Conservation (phyloP, 202 grass and related monocot genomes). For the Carex arenaria region DNA sequence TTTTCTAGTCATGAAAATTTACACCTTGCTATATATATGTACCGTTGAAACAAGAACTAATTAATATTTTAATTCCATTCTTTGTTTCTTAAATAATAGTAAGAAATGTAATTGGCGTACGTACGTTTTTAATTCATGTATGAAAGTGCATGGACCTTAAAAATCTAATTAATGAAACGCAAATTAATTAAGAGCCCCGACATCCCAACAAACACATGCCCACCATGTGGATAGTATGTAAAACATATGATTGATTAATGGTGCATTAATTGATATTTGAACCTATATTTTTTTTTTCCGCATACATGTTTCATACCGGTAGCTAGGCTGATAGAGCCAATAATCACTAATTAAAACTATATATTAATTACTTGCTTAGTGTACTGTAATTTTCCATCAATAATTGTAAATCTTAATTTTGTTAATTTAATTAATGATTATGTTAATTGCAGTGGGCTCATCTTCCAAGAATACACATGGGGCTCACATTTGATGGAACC, state of each 20-base stretch:
- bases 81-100: neutral
- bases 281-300: no score
- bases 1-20: neutral
- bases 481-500: constrained; percentile 42
- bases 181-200: neutral
- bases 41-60: neutral
- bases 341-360: neutral
- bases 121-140: neutral
- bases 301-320: no score
- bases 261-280: neutral
- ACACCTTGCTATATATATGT: no score
- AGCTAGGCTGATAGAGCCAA: neutral
- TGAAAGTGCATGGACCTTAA: neutral
- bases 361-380: neutral
- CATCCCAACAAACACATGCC: neutral
- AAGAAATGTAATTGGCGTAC: neutral
- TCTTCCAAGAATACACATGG: constrained; percentile 78
- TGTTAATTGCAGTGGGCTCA: constrained; percentile 62
- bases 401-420: neutral
- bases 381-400: neutral
- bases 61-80: neutral
- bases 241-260: neutral
- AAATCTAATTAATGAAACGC: no score
- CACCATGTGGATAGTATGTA: neutral
- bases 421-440: neutral